These are phyloP conservation scores for Solanum chiquidenum DNA, from an alignment of 257 asterid genomes.

Conservation along the genomic window DNA sequence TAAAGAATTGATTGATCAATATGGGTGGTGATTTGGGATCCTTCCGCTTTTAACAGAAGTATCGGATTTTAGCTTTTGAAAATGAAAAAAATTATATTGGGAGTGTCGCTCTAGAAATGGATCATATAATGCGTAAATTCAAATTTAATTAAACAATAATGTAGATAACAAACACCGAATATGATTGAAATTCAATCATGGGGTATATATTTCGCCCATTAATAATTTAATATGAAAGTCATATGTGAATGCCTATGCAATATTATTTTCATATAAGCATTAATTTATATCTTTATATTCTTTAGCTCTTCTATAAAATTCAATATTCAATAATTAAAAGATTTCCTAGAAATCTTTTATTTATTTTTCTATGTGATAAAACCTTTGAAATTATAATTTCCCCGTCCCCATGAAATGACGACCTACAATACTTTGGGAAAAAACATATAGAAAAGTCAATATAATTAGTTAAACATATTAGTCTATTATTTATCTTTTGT, in stretches of 20 bases:
- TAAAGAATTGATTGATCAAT: not conserved
- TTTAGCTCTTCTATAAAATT: not conserved
- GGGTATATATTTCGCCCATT: not conserved
- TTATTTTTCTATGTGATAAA: not conserved
- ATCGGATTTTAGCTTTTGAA: too few species aligned
- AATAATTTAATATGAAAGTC: not conserved
- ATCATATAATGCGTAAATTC: not conserved
- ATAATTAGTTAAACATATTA: not conserved
- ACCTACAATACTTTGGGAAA: not conserved
- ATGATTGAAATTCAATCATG: not conserved
- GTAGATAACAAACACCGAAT: not conserved
- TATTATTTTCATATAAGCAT: not conserved
- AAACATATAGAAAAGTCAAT: not conserved
- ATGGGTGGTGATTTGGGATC: not conserved
- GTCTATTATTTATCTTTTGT: not conserved
- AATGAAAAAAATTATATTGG: not conserved
- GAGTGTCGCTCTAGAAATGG: not conserved
- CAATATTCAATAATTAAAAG: not conserved
- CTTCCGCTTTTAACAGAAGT: rapidly evolving
- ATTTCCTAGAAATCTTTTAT: not conserved
- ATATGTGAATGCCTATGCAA: not conserved
- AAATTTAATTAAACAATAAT: rapidly evolving
- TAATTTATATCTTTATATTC: not conserved
- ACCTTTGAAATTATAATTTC: not conserved
- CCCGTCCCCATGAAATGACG: not conserved